Evolutionary conservation across 768 basidiomycete genomes (phyloP), one percentile per base, ranked within the genome.

Genomic region (Boletus edulis): DNA sequence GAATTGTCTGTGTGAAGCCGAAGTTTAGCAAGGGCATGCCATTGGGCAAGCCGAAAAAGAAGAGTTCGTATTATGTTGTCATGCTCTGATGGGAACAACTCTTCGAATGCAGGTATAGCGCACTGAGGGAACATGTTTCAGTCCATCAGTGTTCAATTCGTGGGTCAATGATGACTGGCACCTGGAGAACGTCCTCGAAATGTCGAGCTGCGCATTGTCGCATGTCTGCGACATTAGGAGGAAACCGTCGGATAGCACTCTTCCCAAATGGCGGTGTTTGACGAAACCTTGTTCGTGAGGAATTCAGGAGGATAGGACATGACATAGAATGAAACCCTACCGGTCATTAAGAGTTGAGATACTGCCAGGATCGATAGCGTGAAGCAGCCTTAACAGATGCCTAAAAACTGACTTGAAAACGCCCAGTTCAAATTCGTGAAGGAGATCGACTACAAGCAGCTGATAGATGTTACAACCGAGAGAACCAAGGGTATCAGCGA

Each of bases 121-220:
- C 74, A 76, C 73, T 49, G 15, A 3, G 9, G 32, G 32, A 34
- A 34, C 32, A 34, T 34, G 32, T 34, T 34, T 34, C 1, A 13
- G 32, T 34, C 32, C 32, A 13, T 34, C 32, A 34, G 32, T 34
- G 32, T 34, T 34, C 32, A 34, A 34, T 34, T 34, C 13, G 11
- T 34, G 32, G 13, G 32, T 34, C 32, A 34, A 34, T 34, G 32
- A 13, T 34, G 32, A 34, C 3, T 13, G 32, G 32, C 32, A 62
- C 78, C 69, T 79, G 77, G 0, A 79, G 61, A 2, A 77, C 54
- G 40, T 80, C 76, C 49, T 79, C 75, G 49, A 73, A 79, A 39
- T 80, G 72, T 0, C 73, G 59, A 0, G 69, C 78, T 12, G 72
- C 72, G 3, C 73, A 46, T 29, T 73, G 67, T 39, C 70, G 72